phyloP scores from a whole-genome alignment of 78 protist species.

The Polysphondylium violaceum region DNA sequence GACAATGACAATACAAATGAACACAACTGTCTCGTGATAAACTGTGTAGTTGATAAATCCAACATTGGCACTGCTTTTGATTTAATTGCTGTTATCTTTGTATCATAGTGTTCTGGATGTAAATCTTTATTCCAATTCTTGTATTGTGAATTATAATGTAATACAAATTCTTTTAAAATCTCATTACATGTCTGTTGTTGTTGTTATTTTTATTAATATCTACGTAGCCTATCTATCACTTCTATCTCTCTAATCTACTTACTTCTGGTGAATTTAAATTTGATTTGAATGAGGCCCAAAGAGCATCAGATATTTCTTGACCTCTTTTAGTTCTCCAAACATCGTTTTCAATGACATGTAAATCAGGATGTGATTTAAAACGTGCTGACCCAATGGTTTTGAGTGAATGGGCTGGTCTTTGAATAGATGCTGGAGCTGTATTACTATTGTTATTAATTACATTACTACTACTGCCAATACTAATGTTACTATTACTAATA shows the following conservation, averaged over 20 bases:
- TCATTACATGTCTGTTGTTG: neutral
- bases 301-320: conserved; percentile 3
- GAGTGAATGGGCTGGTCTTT: neutral
- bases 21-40: conserved; percentile 32
- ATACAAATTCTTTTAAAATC: conserved; percentile 22
- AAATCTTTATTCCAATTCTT: conserved; percentile 64
- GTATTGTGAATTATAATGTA: conserved; percentile 50
- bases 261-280: neutral
- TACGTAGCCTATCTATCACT: neutral
- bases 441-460: neutral
- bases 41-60: neutral
- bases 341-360: neutral
- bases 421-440: neutral
- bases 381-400: conserved; percentile 48
- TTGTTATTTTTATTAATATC: neutral
- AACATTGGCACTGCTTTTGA: conserved; percentile 15
- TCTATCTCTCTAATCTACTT: neutral
- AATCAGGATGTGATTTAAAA: conserved; percentile 54
- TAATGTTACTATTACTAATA: neutral
- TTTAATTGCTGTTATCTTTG: neutral
- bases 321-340: conserved; percentile 45
- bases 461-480: neutral
- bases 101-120: conserved; percentile 26
- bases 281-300: conserved; percentile 33
- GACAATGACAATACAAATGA: conserved; percentile 21